These are phyloP conservation scores for Elsinoe batatas DNA, from an alignment of 2,329 filamentous ascomycete species.

Conservation along the genomic window DNA sequence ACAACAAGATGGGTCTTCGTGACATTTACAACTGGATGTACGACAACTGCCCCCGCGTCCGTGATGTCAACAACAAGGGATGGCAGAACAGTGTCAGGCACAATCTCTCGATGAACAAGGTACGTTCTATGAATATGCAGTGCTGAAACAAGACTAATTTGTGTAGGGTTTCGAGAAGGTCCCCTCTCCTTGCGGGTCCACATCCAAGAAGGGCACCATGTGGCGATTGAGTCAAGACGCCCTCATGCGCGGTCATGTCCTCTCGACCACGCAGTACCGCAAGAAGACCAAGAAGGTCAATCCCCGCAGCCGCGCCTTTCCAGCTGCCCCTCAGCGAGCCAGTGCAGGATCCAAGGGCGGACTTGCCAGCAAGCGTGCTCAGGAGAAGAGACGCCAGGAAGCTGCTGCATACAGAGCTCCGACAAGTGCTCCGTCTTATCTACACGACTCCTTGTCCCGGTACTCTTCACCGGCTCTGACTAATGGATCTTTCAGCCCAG, in stretches of 20 bases:
- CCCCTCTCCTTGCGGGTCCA: constrained; percentile 29
- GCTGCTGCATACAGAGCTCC: background rate
- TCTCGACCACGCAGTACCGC: constrained; percentile 64
- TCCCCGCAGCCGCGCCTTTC: constrained; percentile 7
- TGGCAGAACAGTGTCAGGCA: constrained; percentile 97
- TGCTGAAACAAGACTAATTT: constrained; percentile 13
- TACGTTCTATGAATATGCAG: constrained; percentile 39
- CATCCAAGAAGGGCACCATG: constrained; percentile 57
- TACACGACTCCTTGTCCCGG: background rate
- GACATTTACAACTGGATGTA: constrained; percentile 89
- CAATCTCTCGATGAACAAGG: constrained; percentile 90
- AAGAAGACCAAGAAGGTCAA: constrained; percentile 29
- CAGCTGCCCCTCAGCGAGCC: constrained; percentile 13
- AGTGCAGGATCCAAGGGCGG: constrained; percentile 15
- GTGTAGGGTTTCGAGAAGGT: constrained; percentile 48
- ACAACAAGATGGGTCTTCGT: constrained; percentile 65
- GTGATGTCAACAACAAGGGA: constrained; percentile 47
- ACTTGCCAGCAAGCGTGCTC: constrained; percentile 10
- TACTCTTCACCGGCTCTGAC: background rate
- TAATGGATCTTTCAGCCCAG: background rate
- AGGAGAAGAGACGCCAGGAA: background rate
- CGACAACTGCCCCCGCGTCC: constrained; percentile 67
- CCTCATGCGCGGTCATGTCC: constrained; percentile 57
- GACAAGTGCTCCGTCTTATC: background rate
- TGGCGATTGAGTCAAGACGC: constrained; percentile 71